These are phyloP conservation scores for Epichloe brachyelytri DNA, from an alignment of 2,329 filamentous ascomycete genomes.

Conservation along the genomic window DNA sequence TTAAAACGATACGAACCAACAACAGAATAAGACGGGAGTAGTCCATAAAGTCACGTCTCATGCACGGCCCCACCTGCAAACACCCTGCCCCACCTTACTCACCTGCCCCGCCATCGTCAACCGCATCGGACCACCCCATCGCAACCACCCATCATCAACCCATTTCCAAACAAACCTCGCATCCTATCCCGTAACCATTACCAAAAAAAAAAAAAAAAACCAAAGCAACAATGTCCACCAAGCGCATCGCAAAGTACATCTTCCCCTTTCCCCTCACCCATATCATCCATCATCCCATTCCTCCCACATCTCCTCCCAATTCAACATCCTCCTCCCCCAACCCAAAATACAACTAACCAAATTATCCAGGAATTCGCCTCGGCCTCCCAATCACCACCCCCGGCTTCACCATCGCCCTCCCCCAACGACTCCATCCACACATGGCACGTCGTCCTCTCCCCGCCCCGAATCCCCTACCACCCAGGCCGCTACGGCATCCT, in stretches of 20 bases:
- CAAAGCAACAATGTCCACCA: constrained; percentile 24
- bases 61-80: no score
- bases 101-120: not conserved
- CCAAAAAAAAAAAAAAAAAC: not conserved
- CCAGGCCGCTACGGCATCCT: constrained; percentile 63
- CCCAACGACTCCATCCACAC: constrained; percentile 35
- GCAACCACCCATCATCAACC: no score
- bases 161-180: no score
- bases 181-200: not conserved
- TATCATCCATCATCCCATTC: not conserved
- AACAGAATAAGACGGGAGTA: no score
- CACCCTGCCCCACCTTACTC: no score
- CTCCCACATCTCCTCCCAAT: no score
- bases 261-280: not conserved
- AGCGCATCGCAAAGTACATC: constrained; percentile 30
- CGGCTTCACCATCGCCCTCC: constrained; percentile 34
- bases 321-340: not conserved
- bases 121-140: no score
- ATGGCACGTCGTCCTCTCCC: constrained; percentile 37
- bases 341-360: not conserved
- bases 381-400: constrained; percentile 33
- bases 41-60: no score
- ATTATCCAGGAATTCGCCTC: constrained; percentile 37
- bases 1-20: no score
- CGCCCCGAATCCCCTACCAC: constrained; percentile 37